Conservation (phyloP, 2,329 filamentous ascomycete genomes). For the Exophiala phaeomuriformis region DNA sequence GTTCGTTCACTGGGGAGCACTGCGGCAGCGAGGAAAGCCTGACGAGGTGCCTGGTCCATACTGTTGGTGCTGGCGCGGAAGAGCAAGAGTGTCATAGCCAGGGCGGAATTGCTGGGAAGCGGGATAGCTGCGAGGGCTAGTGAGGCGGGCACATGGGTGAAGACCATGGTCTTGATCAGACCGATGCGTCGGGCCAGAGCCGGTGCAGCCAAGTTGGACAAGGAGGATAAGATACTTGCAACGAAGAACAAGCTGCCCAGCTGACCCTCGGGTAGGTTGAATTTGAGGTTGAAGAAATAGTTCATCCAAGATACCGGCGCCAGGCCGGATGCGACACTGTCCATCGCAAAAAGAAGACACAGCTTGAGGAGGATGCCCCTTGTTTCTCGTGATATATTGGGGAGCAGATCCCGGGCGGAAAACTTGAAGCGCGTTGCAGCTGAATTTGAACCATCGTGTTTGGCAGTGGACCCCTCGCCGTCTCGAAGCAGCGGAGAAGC, state of each 20-base stretch:
- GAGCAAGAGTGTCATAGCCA: slow-evolving; percentile 51
- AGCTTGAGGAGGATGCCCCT: slow-evolving; percentile 52
- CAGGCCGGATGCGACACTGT: slow-evolving; percentile 64
- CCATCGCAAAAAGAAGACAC: slow-evolving; percentile 60
- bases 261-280: slow-evolving; percentile 45
- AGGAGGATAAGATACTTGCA: slow-evolving; percentile 45
- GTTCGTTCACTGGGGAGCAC: slow-evolving; percentile 59
- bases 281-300: slow-evolving; percentile 52
- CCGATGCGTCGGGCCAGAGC: slow-evolving; percentile 51
- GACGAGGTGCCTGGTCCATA: slow-evolving; percentile 61
- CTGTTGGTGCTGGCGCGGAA: slow-evolving; percentile 56
- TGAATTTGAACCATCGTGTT: too few species aligned
- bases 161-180: slow-evolving; percentile 54
- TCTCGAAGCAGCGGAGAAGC: slow-evolving; percentile 36
- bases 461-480: slow-evolving; percentile 14
- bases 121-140: slow-evolving; percentile 55
- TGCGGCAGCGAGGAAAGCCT: slow-evolving; percentile 59
- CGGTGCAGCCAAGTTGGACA: slow-evolving; percentile 27
- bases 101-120: slow-evolving; percentile 43
- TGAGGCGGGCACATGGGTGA: slow-evolving; percentile 56
- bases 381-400: slow-evolving; percentile 35
- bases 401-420: slow-evolving; percentile 36
- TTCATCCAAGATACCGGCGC: slow-evolving; percentile 51
- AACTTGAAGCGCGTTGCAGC: too few species aligned
- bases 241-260: slow-evolving; percentile 50